phyloP scores from a whole-genome alignment of 2,329 filamentous ascomycete species.

The Fusarium duplospermum region DNA sequence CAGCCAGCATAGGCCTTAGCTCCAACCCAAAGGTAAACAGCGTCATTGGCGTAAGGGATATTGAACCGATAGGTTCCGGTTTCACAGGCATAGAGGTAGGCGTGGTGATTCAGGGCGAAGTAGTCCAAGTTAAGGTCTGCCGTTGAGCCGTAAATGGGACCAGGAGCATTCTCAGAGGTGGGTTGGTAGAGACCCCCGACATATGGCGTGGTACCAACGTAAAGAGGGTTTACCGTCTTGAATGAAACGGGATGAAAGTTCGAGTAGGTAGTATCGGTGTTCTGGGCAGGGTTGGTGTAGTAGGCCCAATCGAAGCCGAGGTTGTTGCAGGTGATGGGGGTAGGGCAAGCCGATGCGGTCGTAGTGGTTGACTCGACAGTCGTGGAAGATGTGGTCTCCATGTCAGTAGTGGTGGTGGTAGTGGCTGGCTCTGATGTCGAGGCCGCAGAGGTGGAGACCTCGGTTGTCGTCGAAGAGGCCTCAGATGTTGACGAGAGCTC shows the following conservation, averaged over 20 bases:
- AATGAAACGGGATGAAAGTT: not conserved
- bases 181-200: not conserved
- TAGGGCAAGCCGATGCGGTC: not conserved
- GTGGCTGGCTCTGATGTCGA: not conserved
- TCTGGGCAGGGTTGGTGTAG: not conserved
- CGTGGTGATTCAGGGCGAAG: not conserved
- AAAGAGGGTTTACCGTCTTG: not conserved
- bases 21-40: not conserved
- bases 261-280: conserved; percentile 1
- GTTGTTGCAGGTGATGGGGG: not conserved
- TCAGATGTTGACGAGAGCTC: not conserved
- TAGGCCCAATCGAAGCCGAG: conserved; percentile 5
- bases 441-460: not conserved
- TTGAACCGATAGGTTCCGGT: not conserved
- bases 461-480: not conserved
- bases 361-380: not conserved
- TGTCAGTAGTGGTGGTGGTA: not conserved
- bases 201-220: not conserved
- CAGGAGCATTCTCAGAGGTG: not conserved
- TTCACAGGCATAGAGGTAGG: not conserved
- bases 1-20: not conserved
- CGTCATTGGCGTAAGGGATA: not conserved
- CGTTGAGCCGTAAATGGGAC: not conserved
- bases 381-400: not conserved
- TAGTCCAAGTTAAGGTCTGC: not conserved